Evolutionary conservation across 2,329 filamentous ascomycete species (phyloP), one percentile per base, ranked within the genome.

Genomic region (Cercospora janseana): DNA sequence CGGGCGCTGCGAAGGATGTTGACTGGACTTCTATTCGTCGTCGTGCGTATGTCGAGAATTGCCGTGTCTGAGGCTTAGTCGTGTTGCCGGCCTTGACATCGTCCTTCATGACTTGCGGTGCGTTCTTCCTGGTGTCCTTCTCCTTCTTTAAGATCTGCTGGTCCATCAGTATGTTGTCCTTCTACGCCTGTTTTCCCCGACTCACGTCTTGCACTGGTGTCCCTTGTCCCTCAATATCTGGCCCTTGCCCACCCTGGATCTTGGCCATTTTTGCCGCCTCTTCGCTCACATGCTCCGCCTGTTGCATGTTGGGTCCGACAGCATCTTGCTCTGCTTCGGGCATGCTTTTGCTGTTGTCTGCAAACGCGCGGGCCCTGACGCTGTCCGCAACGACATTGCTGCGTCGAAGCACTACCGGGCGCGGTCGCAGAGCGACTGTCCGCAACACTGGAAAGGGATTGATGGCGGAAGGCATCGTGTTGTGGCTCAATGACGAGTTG

Each of bases 41-140:
- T 34, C 72, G 62, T n/a, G 76, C 67, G 8, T 69, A 73, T 9
- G 81, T 84, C 12, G 81, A 83, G 65, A 80, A 84, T 4, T 78
- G 76, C 41, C 81, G 74, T 67, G 72, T 64, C 52, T 58, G 41
- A 28, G 66, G 59, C 21, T 65, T 54, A 45, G 62, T 70, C 56
- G 51, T 55, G 24, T 58, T 46, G 35, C 56, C 59, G 63, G 69
- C 61, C 54, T 78, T 76, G 18, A 80, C 67, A 52, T 79, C 74
- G 56, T 86, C 77, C 62, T 84, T 79, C 70, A 87, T 76, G 18
- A 87, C 78, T 66, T 86, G 78, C 7, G 84, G 83, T 7, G 83
- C 79, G 42, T 84, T 79, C 55, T 85, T 77, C 58, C 76, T 71
- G 24, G 77, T 76, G 49, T 82, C 75, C 63, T 80, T 76, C 62